Base-by-base conservation (phyloP, 768 basidiomycete species). In the Gautieria morchelliformis region DNA sequence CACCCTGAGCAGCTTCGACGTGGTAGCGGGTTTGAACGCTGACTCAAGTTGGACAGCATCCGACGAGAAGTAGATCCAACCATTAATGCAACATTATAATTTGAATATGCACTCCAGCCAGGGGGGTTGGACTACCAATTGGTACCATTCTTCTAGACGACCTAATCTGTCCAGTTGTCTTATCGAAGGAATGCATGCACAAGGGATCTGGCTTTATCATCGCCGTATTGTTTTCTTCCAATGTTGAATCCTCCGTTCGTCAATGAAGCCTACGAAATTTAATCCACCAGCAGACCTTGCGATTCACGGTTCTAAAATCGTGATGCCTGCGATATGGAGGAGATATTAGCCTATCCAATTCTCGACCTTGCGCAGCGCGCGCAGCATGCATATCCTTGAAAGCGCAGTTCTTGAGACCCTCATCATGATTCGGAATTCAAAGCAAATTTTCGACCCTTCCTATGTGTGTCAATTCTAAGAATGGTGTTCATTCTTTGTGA, bases 391-490 rank as follows among this genome's bases (percentile, higher is more conserved):
- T 87, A 60, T 83, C 78, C 68, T 85, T 88, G 75, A 88, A 94
- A 0, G 92, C 80, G 24, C 79, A 78, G 27, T 93, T 90, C 69
- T 89, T 91, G 40, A 94, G 74, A 5, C 91, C 92, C 69, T 89
- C 83, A n/a, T n/a, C n/a, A n/a, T n/a, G n/a, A 45, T 75, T 77
- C 1, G 89, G 89, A n/a, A 65, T 95, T 93, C 59, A 93, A 73
- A 4, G 91, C 92, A 69, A 93, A 93, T 66, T 93, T 93, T 17
- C 90, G 81, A 58, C 84, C 81, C 80, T 87, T 60, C 8, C 17
- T 45, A 30, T 22, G 2, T 54, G 46, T 52, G 47, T 53, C 35
- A 48, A 24, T 9, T 44, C 24, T 45, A 45, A 53, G 22, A 32
- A 33, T 27, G 39, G n/a, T 59, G 41, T 51, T 49, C 51, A 33